Conservation (phyloP, 352 stramenopile genomes). For the Globisporangium heterothallicum region DNA sequence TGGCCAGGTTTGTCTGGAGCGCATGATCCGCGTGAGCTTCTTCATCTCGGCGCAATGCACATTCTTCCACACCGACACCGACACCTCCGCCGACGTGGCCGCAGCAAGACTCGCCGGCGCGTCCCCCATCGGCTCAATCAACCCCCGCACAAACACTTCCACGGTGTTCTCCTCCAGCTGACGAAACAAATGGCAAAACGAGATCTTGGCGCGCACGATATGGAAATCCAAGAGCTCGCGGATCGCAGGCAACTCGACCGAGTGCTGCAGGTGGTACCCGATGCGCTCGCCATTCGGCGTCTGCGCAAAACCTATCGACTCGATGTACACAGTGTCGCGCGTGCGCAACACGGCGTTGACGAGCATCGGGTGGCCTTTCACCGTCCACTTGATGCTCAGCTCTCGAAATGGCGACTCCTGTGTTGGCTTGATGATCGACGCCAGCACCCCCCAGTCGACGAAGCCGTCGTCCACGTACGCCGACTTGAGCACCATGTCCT, state of each 20-base stretch:
- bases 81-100: neutral
- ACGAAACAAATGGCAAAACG: constrained; percentile 32
- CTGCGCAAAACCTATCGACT: constrained; percentile 29
- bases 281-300: constrained; percentile 25
- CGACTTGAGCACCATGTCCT: constrained; percentile 42
- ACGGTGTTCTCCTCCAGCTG: constrained; percentile 22
- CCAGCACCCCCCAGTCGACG: constrained; percentile 43
- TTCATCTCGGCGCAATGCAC: constrained; percentile 37
- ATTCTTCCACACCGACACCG: neutral
- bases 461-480: constrained; percentile 40
- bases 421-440: constrained; percentile 38
- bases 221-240: constrained; percentile 24
- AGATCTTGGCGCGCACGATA: constrained; percentile 32
- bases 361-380: constrained; percentile 23
- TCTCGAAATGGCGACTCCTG: constrained; percentile 47
- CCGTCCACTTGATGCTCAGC: constrained; percentile 31
- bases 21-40: constrained; percentile 34
- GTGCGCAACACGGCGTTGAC: constrained; percentile 13
- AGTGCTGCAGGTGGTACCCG: constrained; percentile 39
- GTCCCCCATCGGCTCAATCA: neutral
- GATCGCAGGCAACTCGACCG: constrained; percentile 29
- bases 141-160: constrained; percentile 29
- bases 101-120: neutral
- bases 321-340: constrained; percentile 44
- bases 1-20: too few species aligned